A percentile compares a stretch with the other conserved stretches of the same genome.
These are phyloP conservation scores for Diaporthe sp. DNA, from an alignment of 2,329 filamentous ascomycete species.

Conservation along the genomic window DNA sequence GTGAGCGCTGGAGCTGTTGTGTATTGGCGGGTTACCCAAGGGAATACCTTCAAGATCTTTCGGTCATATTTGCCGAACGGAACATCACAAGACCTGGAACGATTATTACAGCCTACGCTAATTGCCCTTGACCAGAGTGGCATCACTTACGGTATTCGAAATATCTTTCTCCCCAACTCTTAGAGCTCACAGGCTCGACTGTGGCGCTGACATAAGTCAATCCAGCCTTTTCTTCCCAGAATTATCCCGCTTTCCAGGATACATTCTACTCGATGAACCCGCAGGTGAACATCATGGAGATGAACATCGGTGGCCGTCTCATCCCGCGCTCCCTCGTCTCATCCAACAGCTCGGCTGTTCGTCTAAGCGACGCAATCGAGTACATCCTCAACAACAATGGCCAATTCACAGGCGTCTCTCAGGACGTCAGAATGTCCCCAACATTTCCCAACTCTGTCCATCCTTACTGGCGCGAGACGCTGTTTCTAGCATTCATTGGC, in stretches of 20 bases:
- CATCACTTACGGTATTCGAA: neutral
- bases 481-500: constrained; percentile 21
- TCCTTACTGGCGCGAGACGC: constrained; percentile 10
- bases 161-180: neutral
- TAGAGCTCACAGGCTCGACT: neutral
- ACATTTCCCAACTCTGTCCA: constrained; percentile 1
- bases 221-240: neutral
- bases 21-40: neutral
- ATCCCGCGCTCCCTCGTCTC: neutral
- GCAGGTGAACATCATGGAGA: neutral
- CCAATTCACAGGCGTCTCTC: neutral
- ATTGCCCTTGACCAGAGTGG: neutral
- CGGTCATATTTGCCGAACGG: constrained; percentile 15
- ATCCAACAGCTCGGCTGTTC: neutral
- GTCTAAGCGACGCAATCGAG: neutral
- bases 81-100: neutral
- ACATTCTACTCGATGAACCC: constrained; percentile 5
- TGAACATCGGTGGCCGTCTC: constrained; percentile 19
- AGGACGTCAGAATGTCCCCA: neutral
- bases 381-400: neutral
- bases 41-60: neutral
- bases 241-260: neutral
- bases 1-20: neutral
- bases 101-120: neutral
- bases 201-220: neutral